phyloP scores from a whole-genome alignment of 2,329 filamentous ascomycete genomes.

The Coniochaeta sp. region DNA sequence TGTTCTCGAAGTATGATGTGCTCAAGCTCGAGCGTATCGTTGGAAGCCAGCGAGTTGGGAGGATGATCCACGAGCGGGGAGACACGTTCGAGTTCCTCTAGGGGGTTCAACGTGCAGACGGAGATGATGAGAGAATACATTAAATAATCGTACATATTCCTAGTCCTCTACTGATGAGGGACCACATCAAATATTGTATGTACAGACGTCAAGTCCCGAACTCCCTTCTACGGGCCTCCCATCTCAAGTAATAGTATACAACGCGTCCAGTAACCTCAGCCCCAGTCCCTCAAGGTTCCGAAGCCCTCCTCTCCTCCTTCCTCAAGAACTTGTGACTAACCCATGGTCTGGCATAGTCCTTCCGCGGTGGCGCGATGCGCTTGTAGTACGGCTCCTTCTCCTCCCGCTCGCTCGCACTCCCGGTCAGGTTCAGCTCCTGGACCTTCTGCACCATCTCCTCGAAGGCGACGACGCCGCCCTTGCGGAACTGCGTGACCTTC shows the following conservation, averaged over 20 bases:
- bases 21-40: conserved; percentile 85
- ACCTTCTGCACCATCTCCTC: conserved; percentile 53
- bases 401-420: conserved; percentile 4
- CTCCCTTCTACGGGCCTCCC: background rate
- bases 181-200: background rate
- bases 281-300: background rate
- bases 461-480: conserved; percentile 59
- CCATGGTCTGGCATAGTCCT: conserved; percentile 18
- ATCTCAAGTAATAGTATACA: background rate
- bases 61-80: conserved; percentile 75
- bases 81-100: conserved; percentile 96
- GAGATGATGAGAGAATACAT: background rate
- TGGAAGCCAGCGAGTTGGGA: conserved; percentile 70
- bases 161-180: background rate
- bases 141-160: background rate
- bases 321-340: conserved; percentile 13
- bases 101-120: background rate
- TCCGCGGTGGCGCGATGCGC: background rate
- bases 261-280: background rate
- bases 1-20: conserved; percentile 87
- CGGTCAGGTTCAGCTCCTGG: conserved; percentile 23
- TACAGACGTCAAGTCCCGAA: background rate
- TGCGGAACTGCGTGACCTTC: conserved; percentile 75
- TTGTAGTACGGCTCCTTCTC: conserved; percentile 1
- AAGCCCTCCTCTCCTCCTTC: conserved; percentile 18